Percentiles rank a stretch among this genome's conserved stretches.
phyloP scores from a whole-genome alignment of 106 monocot species.

The Narthecium ossifragum region DNA sequence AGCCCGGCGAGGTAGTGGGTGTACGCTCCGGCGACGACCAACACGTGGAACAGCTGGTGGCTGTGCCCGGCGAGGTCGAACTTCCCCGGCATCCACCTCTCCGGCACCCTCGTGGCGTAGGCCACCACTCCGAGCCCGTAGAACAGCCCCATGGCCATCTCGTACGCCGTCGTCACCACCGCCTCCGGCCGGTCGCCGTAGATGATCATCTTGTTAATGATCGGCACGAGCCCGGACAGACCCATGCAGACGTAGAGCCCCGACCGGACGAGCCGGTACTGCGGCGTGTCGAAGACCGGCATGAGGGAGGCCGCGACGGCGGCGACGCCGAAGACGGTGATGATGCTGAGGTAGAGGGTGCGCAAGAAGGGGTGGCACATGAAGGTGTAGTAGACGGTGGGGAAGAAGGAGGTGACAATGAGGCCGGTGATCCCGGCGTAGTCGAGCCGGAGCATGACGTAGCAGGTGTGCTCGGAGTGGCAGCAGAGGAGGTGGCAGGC shows the following conservation, averaged over 20 bases:
- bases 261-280: constrained; percentile 35
- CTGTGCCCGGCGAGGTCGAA: constrained; percentile 74
- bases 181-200: constrained; percentile 49
- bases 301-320: constrained; percentile 43
- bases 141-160: constrained; percentile 46
- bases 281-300: constrained; percentile 49
- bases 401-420: constrained; percentile 85
- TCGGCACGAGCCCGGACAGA: constrained; percentile 55
- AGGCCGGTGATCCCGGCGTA: constrained; percentile 62
- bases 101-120: constrained; percentile 55
- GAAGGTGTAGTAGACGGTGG: constrained; percentile 74
- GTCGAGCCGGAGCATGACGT: constrained; percentile 74
- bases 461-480: constrained; percentile 63
- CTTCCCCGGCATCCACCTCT: constrained; percentile 71
- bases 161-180: constrained; percentile 44
- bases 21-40: constrained; percentile 76
- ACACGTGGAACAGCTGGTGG: constrained; percentile 67
- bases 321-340: constrained; percentile 56
- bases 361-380: constrained; percentile 54
- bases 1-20: constrained; percentile 60
- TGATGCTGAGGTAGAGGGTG: constrained; percentile 53
- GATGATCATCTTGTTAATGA: constrained; percentile 52
- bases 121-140: constrained; percentile 55
- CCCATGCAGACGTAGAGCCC: constrained; percentile 68
- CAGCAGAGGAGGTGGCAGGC: constrained; percentile 70